Evolutionary conservation across 2,329 filamentous ascomycete genomes (phyloP).

Genomic region (Paecilomyces formosus): DNA sequence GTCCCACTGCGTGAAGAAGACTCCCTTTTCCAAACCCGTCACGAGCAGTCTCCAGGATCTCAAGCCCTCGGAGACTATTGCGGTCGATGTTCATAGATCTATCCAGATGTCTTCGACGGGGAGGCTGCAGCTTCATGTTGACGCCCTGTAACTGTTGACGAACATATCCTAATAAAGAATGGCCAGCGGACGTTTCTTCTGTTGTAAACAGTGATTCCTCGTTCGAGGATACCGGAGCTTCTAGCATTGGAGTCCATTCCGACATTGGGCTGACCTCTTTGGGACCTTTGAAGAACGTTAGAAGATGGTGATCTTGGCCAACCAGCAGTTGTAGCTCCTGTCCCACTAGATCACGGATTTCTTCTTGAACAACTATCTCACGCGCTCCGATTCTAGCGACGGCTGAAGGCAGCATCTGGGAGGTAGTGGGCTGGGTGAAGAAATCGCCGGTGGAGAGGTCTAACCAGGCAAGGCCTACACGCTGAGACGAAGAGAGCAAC

Average conservation of each 20-base stretch:
- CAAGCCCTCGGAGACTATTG: constrained; percentile 80
- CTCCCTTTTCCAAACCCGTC: constrained; percentile 76
- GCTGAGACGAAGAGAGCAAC: constrained; percentile 27
- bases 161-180: constrained; percentile 77
- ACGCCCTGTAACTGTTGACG: constrained; percentile 68
- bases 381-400: constrained; percentile 75
- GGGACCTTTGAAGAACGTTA: constrained; percentile 60
- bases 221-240: constrained; percentile 57
- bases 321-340: constrained; percentile 61
- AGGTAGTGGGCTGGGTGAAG: constrained; percentile 68
- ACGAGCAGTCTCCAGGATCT: constrained; percentile 78
- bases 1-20: constrained; percentile 78
- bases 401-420: constrained; percentile 67
- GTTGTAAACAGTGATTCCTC: constrained; percentile 52
- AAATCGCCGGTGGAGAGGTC: constrained; percentile 95
- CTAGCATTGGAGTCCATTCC: constrained; percentile 70
- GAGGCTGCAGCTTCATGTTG: constrained; percentile 75
- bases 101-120: constrained; percentile 63
- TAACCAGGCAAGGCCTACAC: constrained; percentile 80
- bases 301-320: constrained; percentile 64
- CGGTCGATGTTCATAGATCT: constrained; percentile 87
- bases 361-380: constrained; percentile 72
- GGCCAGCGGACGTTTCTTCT: constrained; percentile 69
- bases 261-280: constrained; percentile 42
- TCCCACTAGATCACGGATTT: constrained; percentile 49